Evolutionary conservation across 176 grass and related monocot species (phyloP), one percentile per base, ranked within the genome.

Genomic region (Raddia distichophylla): DNA sequence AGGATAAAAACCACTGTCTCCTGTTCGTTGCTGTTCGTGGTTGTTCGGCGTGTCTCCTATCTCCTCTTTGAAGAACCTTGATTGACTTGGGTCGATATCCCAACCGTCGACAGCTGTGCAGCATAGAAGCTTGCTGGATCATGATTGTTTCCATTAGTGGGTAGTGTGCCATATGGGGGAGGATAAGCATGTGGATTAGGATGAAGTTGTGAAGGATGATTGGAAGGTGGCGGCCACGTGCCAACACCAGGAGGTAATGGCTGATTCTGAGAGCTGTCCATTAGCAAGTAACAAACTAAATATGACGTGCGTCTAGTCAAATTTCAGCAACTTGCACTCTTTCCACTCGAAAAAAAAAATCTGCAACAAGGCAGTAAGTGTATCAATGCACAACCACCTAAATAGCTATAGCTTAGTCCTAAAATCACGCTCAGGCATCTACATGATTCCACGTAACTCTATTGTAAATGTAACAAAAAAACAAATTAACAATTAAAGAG

Each of bases 181-280:
- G 59, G 67, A 68, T 69, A 78, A 85, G 75, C 58, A 65, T 74
- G 72, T 40, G 58, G 70, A 57, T 10, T 52, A 40, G 64, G 32
- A 18, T 84, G 69, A 82, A 67, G 66, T 68, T 79, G 76, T 50
- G 80, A 47, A 34, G 73, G 73, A 56, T 74, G 64, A 82, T 45
- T 64, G 34, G 70, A 56, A 68, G 84, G 67, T 69, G 77, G 53
- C 9, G n/a, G n/a, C n/a, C 80, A 75, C 34, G 74, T 34, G 66
- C 86, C 74, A 79, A 91, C 81, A 57, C 84, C 93, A 83, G 87
- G 87, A 56, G 89, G 93, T 60, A 87, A 83, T 73, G 92, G 89
- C 58, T 91, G 89, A 63, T 79, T 75, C n/a, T 79, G 64, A 75
- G 69, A 76, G 68, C 69, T 76, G 17, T 85, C 81, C 89, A 90